A percentile compares a stretch with the other conserved stretches of the same genome.
Conservation (phyloP, 345 rosid genomes). For the Murraya paniculata region DNA sequence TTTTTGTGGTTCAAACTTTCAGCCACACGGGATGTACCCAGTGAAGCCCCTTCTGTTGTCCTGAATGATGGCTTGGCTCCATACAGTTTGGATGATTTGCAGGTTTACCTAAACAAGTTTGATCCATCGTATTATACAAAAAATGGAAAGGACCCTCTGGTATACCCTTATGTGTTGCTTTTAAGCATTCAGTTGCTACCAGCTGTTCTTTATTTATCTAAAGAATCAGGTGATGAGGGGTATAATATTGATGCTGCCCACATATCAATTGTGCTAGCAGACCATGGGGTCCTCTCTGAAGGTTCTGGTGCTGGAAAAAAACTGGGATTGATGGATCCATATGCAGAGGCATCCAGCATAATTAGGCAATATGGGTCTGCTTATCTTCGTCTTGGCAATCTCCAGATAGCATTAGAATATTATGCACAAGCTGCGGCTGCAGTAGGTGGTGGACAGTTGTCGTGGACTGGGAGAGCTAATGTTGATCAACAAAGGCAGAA, state of each 20-base stretch:
- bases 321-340: slow-evolving; percentile 80
- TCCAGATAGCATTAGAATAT: slow-evolving; percentile 78
- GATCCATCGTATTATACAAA: slow-evolving; percentile 94
- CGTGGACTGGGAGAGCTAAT: slow-evolving; percentile 80
- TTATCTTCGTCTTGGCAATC: slow-evolving; percentile 72
- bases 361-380: slow-evolving; percentile 91
- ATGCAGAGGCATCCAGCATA: slow-evolving; percentile 86
- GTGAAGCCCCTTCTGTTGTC: slow-evolving; percentile 60
- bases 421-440: slow-evolving; percentile 97
- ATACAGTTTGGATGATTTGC: slow-evolving; percentile 88
- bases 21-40: slow-evolving; percentile 58
- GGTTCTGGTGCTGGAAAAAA: slow-evolving; percentile 63
- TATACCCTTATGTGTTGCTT: slow-evolving; percentile 87
- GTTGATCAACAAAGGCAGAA: slow-evolving; percentile 90
- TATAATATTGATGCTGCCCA: slow-evolving; percentile 83
- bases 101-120: slow-evolving; percentile 88
- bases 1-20: slow-evolving; percentile 93
- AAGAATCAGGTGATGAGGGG: slow-evolving; percentile 80
- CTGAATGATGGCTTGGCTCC: slow-evolving; percentile 70
- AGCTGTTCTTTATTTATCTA: slow-evolving; percentile 79
- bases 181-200: slow-evolving; percentile 84
- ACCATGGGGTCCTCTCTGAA: slow-evolving; percentile 74
- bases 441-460: slow-evolving; percentile 86
- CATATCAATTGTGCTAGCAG: slow-evolving; percentile 74
- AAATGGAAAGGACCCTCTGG: slow-evolving; percentile 94